Evolutionary conservation across 2,329 filamentous ascomycete species (phyloP), one percentile per base, ranked within the genome.

Genomic region (Nothopassalora personata): DNA sequence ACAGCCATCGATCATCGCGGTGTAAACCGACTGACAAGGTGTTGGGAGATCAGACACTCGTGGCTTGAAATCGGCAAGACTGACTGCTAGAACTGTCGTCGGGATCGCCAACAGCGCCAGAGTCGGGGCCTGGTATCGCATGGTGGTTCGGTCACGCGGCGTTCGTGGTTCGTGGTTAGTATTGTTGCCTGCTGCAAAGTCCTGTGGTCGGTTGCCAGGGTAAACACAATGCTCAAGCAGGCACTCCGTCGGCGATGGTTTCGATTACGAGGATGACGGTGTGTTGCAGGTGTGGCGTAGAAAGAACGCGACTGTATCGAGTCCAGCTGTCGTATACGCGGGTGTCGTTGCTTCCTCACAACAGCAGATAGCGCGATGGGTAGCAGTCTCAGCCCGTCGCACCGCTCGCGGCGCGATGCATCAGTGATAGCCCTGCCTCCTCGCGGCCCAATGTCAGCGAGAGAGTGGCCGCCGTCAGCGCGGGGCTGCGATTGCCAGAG

Each of bases 41-140:
- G 65, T 43, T 4, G 76, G 73, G 5, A 80, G 73, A 58, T 73
- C 70, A 6, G 72, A 67, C 63, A 76, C 71, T 39, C 72, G 71
- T 19, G 77, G 77, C 1, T 71, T 72, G 66, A 80, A 80, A 66
- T 77, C 75, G 30, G 73, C 68, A 39, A 80, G 76, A 23, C 74
- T 73, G 45, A 79, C 75, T n/a, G 76, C 68, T 48, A 67, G 57
- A 18, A 67, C 59, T 11, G 67, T 53, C 9, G 60, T 54, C 4
- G 70, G 66, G 11, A 72, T 65, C 58, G 69, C 65, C 10, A 71
- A 19, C 31, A 66, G 49, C 47, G 58, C 58, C 31, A 55, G 19
- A 18, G 49, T 49, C 53, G 57, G 28, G 13, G 28, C 31, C 43
- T 19, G 49, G 51, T 27, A 45, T 33, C 45, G 56, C 50, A 54